Evolutionary conservation across 2,329 filamentous ascomycete genomes (phyloP).

Genomic region (Diaporthe helianthi): DNA sequence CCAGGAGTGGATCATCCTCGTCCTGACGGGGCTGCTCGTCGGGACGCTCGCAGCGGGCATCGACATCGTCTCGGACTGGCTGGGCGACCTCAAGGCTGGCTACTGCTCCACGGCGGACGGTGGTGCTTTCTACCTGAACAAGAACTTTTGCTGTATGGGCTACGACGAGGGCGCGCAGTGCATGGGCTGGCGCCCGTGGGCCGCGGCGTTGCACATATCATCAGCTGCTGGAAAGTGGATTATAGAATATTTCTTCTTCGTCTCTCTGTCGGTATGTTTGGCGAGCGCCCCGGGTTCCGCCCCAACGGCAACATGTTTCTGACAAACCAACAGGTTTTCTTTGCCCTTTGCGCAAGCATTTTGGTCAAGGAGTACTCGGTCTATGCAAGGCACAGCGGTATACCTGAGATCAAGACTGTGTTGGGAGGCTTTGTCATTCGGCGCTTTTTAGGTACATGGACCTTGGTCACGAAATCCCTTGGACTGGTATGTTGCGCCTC

Average conservation of each 20-base stretch:
- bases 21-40: constrained; percentile 83
- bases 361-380: constrained; percentile 84
- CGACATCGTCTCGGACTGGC: constrained; percentile 89
- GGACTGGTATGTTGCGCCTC: constrained; percentile 67
- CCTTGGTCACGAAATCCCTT: constrained; percentile 85
- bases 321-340: constrained; percentile 64
- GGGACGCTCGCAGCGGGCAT: constrained; percentile 88
- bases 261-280: constrained; percentile 76
- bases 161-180: constrained; percentile 86
- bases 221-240: constrained; percentile 77
- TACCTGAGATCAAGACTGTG: constrained; percentile 97
- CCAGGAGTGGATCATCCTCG: constrained; percentile 89
- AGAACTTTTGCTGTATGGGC: constrained; percentile 90
- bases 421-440: constrained; percentile 92
- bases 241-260: constrained; percentile 86
- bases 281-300: too few relatives aligned
- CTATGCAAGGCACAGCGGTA: constrained; percentile 93
- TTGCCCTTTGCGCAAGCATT: constrained; percentile 78
- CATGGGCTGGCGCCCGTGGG: constrained; percentile 87
- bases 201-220: constrained; percentile 71
- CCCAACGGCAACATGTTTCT: constrained; percentile 21
- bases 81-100: constrained; percentile 89
- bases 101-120: constrained; percentile 83
- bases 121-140: constrained; percentile 89
- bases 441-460: constrained; percentile 87